Evolutionary conservation across 2,329 filamentous ascomycete genomes (phyloP).

Genomic region (Pseudogymnoascus sp.): DNA sequence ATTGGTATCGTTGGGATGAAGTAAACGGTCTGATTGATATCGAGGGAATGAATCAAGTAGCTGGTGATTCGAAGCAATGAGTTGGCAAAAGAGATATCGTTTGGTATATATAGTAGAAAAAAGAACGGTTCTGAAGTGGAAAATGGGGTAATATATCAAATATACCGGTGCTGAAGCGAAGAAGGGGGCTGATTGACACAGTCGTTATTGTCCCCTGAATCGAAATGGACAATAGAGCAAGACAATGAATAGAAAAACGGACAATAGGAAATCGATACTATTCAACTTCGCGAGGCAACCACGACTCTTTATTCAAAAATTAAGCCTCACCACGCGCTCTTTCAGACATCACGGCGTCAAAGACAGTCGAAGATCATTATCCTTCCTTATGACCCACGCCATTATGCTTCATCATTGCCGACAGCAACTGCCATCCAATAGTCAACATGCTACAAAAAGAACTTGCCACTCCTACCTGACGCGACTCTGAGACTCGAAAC

Average conservation of each 20-base stretch:
- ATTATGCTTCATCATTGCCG: not conserved
- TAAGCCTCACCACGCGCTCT: not conserved
- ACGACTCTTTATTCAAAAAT: slow-evolving; percentile 3
- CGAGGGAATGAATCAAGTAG: not conserved
- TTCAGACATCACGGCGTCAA: not conserved
- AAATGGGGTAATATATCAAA: slow-evolving; percentile 6
- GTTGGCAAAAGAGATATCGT: not conserved
- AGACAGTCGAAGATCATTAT: not conserved
- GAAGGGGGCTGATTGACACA: not conserved
- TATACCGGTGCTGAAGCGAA: slow-evolving; percentile 1
- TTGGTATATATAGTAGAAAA: not conserved
- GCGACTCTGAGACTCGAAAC: slow-evolving; percentile 4
- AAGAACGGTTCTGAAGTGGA: not conserved
- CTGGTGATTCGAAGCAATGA: not conserved
- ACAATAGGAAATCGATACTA: slow-evolving; percentile 3
- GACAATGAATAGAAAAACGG: not conserved
- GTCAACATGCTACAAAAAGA: not conserved
- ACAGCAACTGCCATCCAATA: slow-evolving; percentile 1
- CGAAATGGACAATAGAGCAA: not conserved
- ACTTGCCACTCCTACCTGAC: not conserved
- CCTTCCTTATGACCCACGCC: not conserved
- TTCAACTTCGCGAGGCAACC: slow-evolving; percentile 1
- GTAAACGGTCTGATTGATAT: not conserved
- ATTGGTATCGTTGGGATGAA: not conserved
- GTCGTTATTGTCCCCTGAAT: slow-evolving; percentile 4